A percentile compares a stretch with the other conserved stretches of the same genome.
phyloP scores from a whole-genome alignment of 345 rosid species.

The Eucalyptus dawsonii region DNA sequence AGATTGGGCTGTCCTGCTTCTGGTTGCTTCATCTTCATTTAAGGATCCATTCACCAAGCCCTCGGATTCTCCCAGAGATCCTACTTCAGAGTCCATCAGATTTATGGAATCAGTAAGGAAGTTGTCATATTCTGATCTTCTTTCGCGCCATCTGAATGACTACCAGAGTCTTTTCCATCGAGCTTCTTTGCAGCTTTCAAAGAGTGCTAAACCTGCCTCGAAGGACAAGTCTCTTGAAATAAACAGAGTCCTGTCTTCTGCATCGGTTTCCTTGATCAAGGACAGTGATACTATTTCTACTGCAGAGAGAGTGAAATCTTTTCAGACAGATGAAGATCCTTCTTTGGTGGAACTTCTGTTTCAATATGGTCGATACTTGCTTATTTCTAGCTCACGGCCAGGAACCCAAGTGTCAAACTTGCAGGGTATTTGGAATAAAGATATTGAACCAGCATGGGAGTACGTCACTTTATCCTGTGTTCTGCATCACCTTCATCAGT shows the following conservation, averaged over 20 bases:
- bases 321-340: slow-evolving; percentile 73
- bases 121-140: slow-evolving; percentile 46
- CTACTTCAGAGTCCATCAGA: slow-evolving; percentile 30
- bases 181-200: slow-evolving; percentile 55
- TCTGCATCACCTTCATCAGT: not conserved
- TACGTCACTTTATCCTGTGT: slow-evolving; percentile 14
- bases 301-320: slow-evolving; percentile 70
- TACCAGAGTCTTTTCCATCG: slow-evolving; percentile 79
- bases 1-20: slow-evolving; percentile 65
- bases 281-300: slow-evolving; percentile 30
- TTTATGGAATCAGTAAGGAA: slow-evolving; percentile 26
- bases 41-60: slow-evolving; percentile 80
- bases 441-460: slow-evolving; percentile 87
- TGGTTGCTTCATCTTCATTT: slow-evolving; percentile 68
- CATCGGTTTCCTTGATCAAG: not conserved
- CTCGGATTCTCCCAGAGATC: slow-evolving; percentile 52
- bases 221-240: not conserved
- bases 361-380: slow-evolving; percentile 88
- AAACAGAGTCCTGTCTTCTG: not conserved
- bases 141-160: slow-evolving; percentile 51
- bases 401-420: slow-evolving; percentile 90
- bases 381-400: slow-evolving; percentile 79
- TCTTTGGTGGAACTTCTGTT: slow-evolving; percentile 71
- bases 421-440: slow-evolving; percentile 92
- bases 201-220: slow-evolving; percentile 18